Conservation (phyloP, 345 rosid species). For the Noccaea bulbosa region DNA sequence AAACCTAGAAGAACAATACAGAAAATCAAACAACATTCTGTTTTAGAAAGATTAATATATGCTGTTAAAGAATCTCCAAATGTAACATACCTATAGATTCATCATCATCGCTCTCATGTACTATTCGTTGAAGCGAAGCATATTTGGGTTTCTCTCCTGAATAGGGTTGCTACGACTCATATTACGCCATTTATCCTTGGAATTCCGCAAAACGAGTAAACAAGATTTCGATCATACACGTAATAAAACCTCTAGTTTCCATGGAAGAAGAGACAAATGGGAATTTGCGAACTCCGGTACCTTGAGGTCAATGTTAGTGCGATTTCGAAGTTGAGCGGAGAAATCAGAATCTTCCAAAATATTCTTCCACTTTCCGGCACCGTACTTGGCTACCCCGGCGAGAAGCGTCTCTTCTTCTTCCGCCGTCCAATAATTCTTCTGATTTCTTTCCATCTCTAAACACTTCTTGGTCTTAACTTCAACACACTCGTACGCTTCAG, state of each 20-base stretch:
- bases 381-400: slow-evolving; percentile 74
- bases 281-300: slow-evolving; percentile 38
- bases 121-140: no score
- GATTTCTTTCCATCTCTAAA: slow-evolving; percentile 52
- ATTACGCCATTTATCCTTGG: slow-evolving; percentile 83
- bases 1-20: neutral
- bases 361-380: slow-evolving; percentile 74
- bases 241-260: neutral
- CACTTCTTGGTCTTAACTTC: neutral
- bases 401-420: slow-evolving; percentile 80
- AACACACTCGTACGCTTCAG: slow-evolving; percentile 2
- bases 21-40: neutral
- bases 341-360: slow-evolving; percentile 75
- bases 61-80: neutral
- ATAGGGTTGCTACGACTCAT: slow-evolving; percentile 54
- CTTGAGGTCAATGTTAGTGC: slow-evolving; percentile 87
- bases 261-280: neutral
- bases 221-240: neutral
- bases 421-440: slow-evolving; percentile 73
- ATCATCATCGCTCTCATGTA: neutral
- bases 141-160: slow-evolving; percentile 26
- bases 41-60: no score
- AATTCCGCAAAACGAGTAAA: neutral
- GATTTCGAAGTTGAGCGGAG: slow-evolving; percentile 54
- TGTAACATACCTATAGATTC: neutral